Conservation (phyloP, 2,329 filamentous ascomycete genomes). For the Pyrenophora teres region DNA sequence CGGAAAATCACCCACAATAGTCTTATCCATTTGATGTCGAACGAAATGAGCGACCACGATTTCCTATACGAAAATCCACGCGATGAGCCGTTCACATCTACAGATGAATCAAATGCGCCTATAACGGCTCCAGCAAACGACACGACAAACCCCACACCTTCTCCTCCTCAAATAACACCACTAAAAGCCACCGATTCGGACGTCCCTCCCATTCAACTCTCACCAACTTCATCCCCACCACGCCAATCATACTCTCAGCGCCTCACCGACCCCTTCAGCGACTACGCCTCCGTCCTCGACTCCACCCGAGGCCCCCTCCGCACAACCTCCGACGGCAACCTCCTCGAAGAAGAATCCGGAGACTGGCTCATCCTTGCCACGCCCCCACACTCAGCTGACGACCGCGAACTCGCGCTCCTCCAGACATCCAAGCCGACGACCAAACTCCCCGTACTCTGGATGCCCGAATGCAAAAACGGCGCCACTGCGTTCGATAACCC, state of each 20-base stretch:
- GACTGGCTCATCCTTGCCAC: constrained; percentile 13
- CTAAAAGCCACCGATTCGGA: too few species aligned
- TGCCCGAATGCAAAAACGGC: constrained; percentile 16
- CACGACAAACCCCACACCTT: too few species aligned
- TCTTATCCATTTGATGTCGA: too few species aligned
- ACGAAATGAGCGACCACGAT: too few species aligned
- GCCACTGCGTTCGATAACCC: constrained; percentile 11
- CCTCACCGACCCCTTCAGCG: not conserved
- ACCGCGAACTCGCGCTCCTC: not conserved
- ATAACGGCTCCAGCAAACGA: too few species aligned
- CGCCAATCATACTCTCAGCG: not conserved
- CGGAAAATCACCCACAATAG: too few species aligned
- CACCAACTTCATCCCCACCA: not conserved
- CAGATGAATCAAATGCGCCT: too few species aligned
- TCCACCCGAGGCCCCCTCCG: not conserved
- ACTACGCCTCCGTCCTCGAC: constrained; percentile 5
- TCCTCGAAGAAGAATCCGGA: constrained; percentile 12
- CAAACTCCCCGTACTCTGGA: not conserved
- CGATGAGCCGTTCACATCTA: too few species aligned
- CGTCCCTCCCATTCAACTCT: too few species aligned
- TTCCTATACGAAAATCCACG: too few species aligned
- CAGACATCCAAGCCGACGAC: not conserved
- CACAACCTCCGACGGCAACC: constrained; percentile 7
- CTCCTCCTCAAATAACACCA: not conserved
- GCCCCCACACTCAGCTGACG: constrained; percentile 1